A percentile compares a stretch with the other conserved stretches of the same genome.
These are phyloP conservation scores for Gnomoniopsis sp. DNA, from an alignment of 2,329 filamentous ascomycete genomes.

Conservation along the genomic window DNA sequence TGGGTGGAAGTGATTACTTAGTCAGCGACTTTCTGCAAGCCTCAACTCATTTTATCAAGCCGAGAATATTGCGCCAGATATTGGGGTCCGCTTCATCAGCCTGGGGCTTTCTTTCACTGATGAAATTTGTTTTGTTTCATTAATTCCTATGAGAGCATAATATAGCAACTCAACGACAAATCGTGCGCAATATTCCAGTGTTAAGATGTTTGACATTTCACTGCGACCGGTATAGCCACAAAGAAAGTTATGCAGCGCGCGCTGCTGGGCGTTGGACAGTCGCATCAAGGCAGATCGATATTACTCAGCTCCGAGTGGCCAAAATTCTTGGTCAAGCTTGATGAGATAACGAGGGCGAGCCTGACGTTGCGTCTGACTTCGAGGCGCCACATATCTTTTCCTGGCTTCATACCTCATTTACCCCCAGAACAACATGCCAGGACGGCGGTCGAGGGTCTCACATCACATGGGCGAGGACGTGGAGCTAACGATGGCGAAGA, in stretches of 20 bases:
- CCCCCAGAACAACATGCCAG: constrained; percentile 6
- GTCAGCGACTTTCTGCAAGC: not conserved
- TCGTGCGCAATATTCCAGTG: not conserved
- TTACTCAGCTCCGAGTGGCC: not conserved
- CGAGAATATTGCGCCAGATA: not conserved
- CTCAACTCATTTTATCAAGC: not conserved
- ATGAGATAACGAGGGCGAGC: not conserved
- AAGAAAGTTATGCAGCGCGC: constrained; percentile 16
- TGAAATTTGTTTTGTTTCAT: not conserved
- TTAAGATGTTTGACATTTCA: not conserved
- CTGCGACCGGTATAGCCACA: constrained; percentile 9
- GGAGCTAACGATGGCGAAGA: constrained; percentile 4
- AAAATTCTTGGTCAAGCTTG: not conserved
- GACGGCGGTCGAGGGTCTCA: constrained; percentile 14
- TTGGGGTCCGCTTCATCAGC: not conserved
- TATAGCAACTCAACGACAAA: no score
- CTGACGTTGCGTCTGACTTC: no score
- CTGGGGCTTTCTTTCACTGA: not conserved
- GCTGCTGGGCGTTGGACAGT: constrained; percentile 11
- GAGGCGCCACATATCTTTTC: constrained; percentile 4
- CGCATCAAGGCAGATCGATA: constrained; percentile 8
- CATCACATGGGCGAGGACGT: not conserved
- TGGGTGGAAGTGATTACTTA: not conserved
- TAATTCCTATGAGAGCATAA: not conserved
- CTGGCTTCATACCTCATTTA: not conserved